Evolutionary conservation across 768 basidiomycete genomes (phyloP).

Genomic region (Plicaturopsis crispa): DNA sequence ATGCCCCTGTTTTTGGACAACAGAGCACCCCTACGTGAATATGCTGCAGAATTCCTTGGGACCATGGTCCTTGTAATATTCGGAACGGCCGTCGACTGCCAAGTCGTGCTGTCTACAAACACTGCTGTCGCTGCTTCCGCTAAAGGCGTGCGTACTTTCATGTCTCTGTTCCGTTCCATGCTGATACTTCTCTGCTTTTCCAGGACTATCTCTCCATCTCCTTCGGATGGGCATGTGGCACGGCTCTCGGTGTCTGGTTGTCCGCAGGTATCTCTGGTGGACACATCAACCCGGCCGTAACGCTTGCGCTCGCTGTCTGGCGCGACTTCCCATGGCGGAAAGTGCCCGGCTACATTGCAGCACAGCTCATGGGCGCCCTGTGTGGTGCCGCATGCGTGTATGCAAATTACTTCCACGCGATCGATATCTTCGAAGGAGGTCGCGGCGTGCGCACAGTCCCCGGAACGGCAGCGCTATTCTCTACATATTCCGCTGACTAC

Average conservation of each 20-base stretch:
- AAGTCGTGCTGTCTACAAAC: slow-evolving; percentile 25
- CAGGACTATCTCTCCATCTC: slow-evolving; percentile 42
- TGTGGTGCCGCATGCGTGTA: slow-evolving; percentile 52
- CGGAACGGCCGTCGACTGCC: slow-evolving; percentile 31
- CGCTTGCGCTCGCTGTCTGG: slow-evolving; percentile 42
- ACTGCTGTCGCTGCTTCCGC: slow-evolving; percentile 22
- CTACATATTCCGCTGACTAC: slow-evolving; percentile 48
- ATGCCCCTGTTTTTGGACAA: neutral
- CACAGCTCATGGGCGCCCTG: slow-evolving; percentile 56
- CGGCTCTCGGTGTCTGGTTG: slow-evolving; percentile 64
- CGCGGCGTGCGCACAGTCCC: slow-evolving; percentile 43
- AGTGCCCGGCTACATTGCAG: slow-evolving; percentile 45
- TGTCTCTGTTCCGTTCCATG: neutral
- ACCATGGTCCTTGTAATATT: slow-evolving; percentile 32
- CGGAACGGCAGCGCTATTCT: slow-evolving; percentile 53
- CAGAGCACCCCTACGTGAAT: slow-evolving; percentile 28
- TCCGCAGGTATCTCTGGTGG: slow-evolving; percentile 63
- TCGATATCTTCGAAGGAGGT: slow-evolving; percentile 57
- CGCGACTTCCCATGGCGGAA: slow-evolving; percentile 54
- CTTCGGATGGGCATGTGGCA: slow-evolving; percentile 52
- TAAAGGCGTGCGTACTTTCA: slow-evolving; percentile 34
- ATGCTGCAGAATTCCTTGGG: slow-evolving; percentile 38
- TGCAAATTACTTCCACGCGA: slow-evolving; percentile 60
- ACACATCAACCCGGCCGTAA: slow-evolving; percentile 70
- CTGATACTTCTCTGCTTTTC: slow-evolving; percentile 1